Conservation (phyloP, 2,329 filamentous ascomycete species). For the Cladosporium sp. region DNA sequence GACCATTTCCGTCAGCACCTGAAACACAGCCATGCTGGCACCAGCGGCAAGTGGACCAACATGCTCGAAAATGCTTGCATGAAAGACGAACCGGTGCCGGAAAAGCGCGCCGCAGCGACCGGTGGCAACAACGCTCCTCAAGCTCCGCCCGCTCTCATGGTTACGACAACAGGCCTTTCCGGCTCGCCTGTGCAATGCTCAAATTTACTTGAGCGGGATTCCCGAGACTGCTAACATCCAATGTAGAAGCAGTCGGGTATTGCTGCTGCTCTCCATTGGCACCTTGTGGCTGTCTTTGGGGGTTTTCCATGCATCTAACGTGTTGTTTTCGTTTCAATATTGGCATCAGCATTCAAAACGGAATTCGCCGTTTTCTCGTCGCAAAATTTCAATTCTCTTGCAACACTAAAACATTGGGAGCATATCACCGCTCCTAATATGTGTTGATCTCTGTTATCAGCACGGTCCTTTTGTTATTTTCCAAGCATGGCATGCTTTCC, state of each 20-base stretch:
- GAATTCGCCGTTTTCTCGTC: too few species aligned
- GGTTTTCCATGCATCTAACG: too few species aligned
- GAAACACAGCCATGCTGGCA: conserved; percentile 94
- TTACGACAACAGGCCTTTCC: conserved; percentile 21
- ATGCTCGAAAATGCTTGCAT: conserved; percentile 96
- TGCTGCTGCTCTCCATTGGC: background rate
- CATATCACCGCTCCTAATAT: too few species aligned
- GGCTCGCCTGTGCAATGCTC: conserved; percentile 12
- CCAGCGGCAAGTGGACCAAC: conserved; percentile 98
- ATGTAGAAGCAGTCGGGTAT: too few species aligned
- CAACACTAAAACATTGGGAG: too few species aligned
- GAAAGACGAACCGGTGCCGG: conserved; percentile 71
- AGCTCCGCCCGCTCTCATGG: conserved; percentile 24
- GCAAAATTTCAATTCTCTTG: too few species aligned
- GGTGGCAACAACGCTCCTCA: conserved; percentile 10
- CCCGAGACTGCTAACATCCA: conserved; percentile 2
- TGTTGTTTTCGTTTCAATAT: too few species aligned
- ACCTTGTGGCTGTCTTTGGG: background rate
- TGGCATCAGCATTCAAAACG: too few species aligned
- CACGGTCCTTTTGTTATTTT: too few species aligned
- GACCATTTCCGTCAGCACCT: conserved; percentile 98
- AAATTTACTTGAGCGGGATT: conserved; percentile 6
- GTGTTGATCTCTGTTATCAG: too few species aligned
- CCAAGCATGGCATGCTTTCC: too few species aligned
- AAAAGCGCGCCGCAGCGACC: conserved; percentile 23